These are phyloP conservation scores for Plectranthus barbatus DNA, from an alignment of 257 asterid species.

Conservation along the genomic window DNA sequence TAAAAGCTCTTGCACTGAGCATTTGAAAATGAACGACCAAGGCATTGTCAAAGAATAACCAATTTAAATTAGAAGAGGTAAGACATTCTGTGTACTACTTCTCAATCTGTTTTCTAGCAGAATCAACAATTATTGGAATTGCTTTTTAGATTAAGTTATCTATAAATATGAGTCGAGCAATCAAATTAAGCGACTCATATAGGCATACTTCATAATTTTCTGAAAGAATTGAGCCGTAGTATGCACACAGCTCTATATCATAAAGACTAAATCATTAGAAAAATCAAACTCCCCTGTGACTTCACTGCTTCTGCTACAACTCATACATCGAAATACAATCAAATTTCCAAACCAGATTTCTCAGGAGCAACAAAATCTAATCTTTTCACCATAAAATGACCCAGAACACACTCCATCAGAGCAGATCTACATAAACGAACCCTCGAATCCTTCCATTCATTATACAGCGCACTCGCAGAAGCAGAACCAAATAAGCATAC, in stretches of 20 bases:
- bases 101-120: background rate
- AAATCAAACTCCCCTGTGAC: background rate
- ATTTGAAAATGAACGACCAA: background rate
- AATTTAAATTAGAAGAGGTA: background rate
- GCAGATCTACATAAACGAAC: slow-evolving; percentile 17
- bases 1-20: background rate
- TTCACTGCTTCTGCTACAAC: background rate
- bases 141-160: background rate
- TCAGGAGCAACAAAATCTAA: background rate
- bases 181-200: background rate
- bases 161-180: background rate
- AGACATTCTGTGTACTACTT: background rate
- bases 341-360: background rate
- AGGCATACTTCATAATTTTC: background rate
- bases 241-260: background rate
- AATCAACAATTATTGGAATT: background rate
- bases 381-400: background rate
- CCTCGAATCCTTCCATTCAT: background rate
- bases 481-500: background rate
- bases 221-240: background rate
- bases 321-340: slow-evolving; percentile 6
- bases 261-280: background rate
- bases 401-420: background rate
- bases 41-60: no score
- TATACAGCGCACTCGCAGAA: slow-evolving; percentile 5